Conservation (phyloP, 345 rosid species). For the Bruguiera sexangula region DNA sequence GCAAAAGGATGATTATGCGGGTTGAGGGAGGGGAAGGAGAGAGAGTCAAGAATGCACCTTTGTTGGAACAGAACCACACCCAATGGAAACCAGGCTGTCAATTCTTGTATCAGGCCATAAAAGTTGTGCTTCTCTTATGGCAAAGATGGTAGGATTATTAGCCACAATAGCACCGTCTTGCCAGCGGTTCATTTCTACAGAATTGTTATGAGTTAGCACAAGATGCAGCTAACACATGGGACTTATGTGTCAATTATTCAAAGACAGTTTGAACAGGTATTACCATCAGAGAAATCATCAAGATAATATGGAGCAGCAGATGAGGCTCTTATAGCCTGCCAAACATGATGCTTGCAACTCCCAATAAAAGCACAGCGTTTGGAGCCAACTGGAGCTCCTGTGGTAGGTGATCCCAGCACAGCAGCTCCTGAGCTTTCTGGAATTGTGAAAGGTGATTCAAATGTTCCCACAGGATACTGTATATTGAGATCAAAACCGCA, state of each 20-base stretch:
- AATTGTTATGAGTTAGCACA: constrained; percentile 6
- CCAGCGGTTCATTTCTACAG: constrained; percentile 78
- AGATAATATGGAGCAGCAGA: constrained; percentile 99
- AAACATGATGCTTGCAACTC: constrained; percentile 88
- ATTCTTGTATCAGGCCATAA: constrained; percentile 97
- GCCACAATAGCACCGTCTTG: constrained; percentile 99
- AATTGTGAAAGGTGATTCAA: constrained; percentile 69
- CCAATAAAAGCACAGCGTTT: constrained; percentile 91
- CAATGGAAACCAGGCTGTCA: constrained; percentile 90
- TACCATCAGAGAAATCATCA: constrained; percentile 96
- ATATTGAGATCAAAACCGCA: constrained; percentile 16
- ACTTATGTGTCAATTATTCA: background rate
- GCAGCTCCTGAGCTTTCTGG: constrained; percentile 73
- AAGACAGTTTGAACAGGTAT: background rate
- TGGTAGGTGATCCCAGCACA: constrained; percentile 56
- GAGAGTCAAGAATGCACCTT: constrained; percentile 47
- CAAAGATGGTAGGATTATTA: constrained; percentile 88
- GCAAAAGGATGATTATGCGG: background rate
- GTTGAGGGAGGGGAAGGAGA: background rate
- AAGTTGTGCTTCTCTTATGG: constrained; percentile 98
- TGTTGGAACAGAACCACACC: constrained; percentile 97
- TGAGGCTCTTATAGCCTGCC: constrained; percentile 99
- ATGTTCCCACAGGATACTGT: constrained; percentile 93
- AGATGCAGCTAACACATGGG: background rate
- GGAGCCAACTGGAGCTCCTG: constrained; percentile 82